A percentile compares a stretch with the other conserved stretches of the same genome.
phyloP scores from a whole-genome alignment of 495 filamentous ascomycete genomes.

The Pseudevernia furfuracea region DNA sequence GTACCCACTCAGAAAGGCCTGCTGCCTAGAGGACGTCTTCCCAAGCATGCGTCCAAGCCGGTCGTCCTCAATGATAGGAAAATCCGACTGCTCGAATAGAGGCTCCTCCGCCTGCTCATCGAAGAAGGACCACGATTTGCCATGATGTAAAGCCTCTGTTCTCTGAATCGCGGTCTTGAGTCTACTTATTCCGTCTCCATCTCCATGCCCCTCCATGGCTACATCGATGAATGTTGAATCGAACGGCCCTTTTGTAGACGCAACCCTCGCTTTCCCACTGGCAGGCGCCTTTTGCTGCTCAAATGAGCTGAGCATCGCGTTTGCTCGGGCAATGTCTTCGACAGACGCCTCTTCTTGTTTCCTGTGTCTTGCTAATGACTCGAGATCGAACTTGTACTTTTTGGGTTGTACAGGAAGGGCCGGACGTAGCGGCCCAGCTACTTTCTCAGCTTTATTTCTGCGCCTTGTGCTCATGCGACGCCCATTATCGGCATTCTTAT shows the following conservation, averaged over 20 bases:
- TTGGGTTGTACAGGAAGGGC: conserved; percentile 44
- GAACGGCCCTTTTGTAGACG: conserved; percentile 27
- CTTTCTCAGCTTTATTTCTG: conserved; percentile 8
- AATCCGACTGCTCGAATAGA: conserved; percentile 4
- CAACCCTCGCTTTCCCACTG: conserved; percentile 20
- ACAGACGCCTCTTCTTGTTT: conserved; percentile 51
- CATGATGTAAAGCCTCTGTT: conserved; percentile 59
- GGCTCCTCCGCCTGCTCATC: conserved; percentile 31
- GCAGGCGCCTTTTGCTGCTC: conserved; percentile 27
- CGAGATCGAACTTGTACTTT: conserved; percentile 57
- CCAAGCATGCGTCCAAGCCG: background rate
- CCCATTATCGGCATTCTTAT: background rate
- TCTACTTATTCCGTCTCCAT: conserved; percentile 48
- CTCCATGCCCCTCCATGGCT: conserved; percentile 44
- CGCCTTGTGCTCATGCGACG: conserved; percentile 2
- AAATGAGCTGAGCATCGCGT: conserved; percentile 36
- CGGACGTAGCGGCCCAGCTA: conserved; percentile 24
- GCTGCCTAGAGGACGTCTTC: conserved; percentile 42
- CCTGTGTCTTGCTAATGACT: conserved; percentile 53
- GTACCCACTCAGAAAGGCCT: conserved; percentile 62
- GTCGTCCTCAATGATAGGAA: conserved; percentile 14
- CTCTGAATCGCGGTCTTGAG: conserved; percentile 64
- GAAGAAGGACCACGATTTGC: conserved; percentile 64
- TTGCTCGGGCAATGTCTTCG: conserved; percentile 47
- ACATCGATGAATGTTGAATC: conserved; percentile 39